A percentile compares a stretch with the other conserved stretches of the same genome.
phyloP scores from a whole-genome alignment of 2,329 filamentous ascomycete species.

The Septoria linicola region DNA sequence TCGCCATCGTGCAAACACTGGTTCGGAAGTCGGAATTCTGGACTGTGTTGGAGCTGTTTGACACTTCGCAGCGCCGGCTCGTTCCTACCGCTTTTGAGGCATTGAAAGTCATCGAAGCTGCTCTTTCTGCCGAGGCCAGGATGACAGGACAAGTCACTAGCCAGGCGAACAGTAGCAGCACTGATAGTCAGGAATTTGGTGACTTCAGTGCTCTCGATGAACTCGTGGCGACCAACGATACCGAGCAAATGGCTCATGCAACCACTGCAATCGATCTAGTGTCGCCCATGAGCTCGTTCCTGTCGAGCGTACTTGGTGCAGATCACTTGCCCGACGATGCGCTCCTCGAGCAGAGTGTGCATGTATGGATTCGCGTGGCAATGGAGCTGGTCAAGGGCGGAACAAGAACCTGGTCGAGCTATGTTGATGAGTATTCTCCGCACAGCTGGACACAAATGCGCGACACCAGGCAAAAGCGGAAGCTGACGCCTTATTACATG shows the following conservation, averaged over 20 bases:
- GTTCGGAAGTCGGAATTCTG: constrained; percentile 43
- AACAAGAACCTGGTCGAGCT: constrained; percentile 55
- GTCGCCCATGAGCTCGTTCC: constrained; percentile 52
- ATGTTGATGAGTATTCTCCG: constrained; percentile 54
- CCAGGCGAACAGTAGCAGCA: constrained; percentile 46
- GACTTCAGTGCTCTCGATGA: constrained; percentile 58
- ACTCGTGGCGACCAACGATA: constrained; percentile 16
- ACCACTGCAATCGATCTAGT: constrained; percentile 43
- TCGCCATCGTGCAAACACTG: constrained; percentile 33
- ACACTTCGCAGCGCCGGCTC: constrained; percentile 43
- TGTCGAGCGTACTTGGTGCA: constrained; percentile 63
- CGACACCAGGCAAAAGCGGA: constrained; percentile 47
- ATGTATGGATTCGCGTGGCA: constrained; percentile 56
- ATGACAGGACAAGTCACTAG: constrained; percentile 29
- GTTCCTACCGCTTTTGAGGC: constrained; percentile 50
- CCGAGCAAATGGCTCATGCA: not conserved
- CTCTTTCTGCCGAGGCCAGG: constrained; percentile 34
- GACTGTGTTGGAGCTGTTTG: constrained; percentile 53
- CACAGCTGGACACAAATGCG: constrained; percentile 52
- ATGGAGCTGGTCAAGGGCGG: constrained; percentile 47
- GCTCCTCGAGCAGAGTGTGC: constrained; percentile 52
- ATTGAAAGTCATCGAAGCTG: constrained; percentile 50
- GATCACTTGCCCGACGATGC: constrained; percentile 56
- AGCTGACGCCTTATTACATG: constrained; percentile 48
- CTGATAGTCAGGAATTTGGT: constrained; percentile 66